Conservation (phyloP, 2,329 filamentous ascomycete genomes). For the Bipolaris bicolor region DNA sequence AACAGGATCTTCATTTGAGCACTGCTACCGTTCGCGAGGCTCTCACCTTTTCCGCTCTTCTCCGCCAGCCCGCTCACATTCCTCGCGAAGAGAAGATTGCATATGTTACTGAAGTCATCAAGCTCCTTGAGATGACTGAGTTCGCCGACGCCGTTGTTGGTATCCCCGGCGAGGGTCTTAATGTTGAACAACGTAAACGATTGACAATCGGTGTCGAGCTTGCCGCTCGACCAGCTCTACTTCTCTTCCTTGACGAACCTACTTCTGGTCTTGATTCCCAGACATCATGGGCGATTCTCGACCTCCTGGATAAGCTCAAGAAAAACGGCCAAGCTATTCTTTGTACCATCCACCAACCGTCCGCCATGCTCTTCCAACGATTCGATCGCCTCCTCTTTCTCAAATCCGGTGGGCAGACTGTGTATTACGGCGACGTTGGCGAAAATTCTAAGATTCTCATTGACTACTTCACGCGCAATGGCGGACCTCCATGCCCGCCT, state of each 20-base stretch:
- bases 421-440: slow-evolving; percentile 81
- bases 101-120: slow-evolving; percentile 66
- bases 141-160: slow-evolving; percentile 62
- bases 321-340: slow-evolving; percentile 80
- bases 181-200: slow-evolving; percentile 64
- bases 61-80: slow-evolving; percentile 62
- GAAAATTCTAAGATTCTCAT: slow-evolving; percentile 68
- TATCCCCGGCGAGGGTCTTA: slow-evolving; percentile 22
- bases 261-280: slow-evolving; percentile 80
- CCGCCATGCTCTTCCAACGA: slow-evolving; percentile 84
- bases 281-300: slow-evolving; percentile 85
- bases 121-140: slow-evolving; percentile 63
- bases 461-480: slow-evolving; percentile 74
- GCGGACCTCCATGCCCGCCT: slow-evolving; percentile 65
- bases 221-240: slow-evolving; percentile 25
- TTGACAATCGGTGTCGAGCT: slow-evolving; percentile 62
- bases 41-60: slow-evolving; percentile 63
- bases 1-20: slow-evolving; percentile 64
- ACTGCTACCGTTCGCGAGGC: slow-evolving; percentile 66
- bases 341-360: slow-evolving; percentile 93
- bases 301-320: slow-evolving; percentile 82
- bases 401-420: slow-evolving; percentile 71
- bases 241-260: slow-evolving; percentile 61
- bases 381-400: slow-evolving; percentile 81
- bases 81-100: slow-evolving; percentile 62